These are phyloP conservation scores for Geotrichum phurueaensis DNA, from an alignment of 1,139 yeast genomes.

Conservation along the genomic window DNA sequence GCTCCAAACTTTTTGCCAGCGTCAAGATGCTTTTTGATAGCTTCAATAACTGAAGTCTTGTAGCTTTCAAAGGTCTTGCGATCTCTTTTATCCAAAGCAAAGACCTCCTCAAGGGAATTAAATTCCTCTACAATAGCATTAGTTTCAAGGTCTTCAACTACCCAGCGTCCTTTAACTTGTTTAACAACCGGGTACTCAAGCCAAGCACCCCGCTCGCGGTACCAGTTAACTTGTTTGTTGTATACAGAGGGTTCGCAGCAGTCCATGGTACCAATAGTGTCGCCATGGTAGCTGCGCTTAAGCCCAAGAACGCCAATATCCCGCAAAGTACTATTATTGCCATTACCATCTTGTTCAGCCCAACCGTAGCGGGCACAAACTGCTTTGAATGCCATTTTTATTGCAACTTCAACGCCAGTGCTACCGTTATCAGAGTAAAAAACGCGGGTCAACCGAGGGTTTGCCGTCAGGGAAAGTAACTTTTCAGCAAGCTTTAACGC, in stretches of 20 bases:
- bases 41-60: conserved; percentile 14
- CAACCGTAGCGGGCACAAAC: conserved; percentile 24
- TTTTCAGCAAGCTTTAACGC: conserved; percentile 28
- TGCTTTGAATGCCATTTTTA: conserved; percentile 31
- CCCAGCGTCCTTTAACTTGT: conserved; percentile 25
- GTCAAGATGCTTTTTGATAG: conserved; percentile 16
- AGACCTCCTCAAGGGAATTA: conserved; percentile 20
- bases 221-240: conserved; percentile 29
- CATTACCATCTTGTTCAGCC: conserved; percentile 13
- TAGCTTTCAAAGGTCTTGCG: conserved; percentile 18
- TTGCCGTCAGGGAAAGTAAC: conserved; percentile 20
- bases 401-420: conserved; percentile 31
- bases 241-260: conserved; percentile 30
- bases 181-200: conserved; percentile 28
- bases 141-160: conserved; percentile 11
- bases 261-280: conserved; percentile 32
- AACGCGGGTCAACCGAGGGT: conserved; percentile 24
- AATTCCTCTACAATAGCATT: conserved; percentile 11
- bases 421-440: conserved; percentile 32
- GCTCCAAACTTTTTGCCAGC: conserved; percentile 28
- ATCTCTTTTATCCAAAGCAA: conserved; percentile 21
- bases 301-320: conserved; percentile 26
- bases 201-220: conserved; percentile 27
- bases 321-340: conserved; percentile 1
- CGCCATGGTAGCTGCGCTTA: conserved; percentile 31